Conservation (phyloP, 2,329 filamentous ascomycete genomes). For the Ophiocordyceps polyrhachis-furcata region DNA sequence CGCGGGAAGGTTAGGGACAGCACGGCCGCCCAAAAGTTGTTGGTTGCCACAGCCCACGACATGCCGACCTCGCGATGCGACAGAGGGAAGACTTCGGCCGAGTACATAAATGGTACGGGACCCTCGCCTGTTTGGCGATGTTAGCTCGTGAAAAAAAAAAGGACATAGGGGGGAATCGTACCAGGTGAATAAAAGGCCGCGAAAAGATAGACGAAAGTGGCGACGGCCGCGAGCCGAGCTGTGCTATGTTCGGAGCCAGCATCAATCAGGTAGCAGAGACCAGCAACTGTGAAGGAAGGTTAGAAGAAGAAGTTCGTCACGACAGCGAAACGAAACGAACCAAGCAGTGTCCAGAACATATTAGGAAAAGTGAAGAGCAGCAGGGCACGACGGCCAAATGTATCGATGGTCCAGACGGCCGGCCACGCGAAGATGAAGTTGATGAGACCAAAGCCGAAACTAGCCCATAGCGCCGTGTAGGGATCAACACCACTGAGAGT, state of each 20-base stretch:
- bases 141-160: not conserved
- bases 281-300: conserved; percentile 5
- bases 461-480: conserved; percentile 13
- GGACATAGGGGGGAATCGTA: not conserved
- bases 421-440: conserved; percentile 11
- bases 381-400: conserved; percentile 7
- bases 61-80: conserved; percentile 20
- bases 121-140: conserved; percentile 10
- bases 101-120: conserved; percentile 19
- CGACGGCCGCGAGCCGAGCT: conserved; percentile 12
- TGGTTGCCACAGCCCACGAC: conserved; percentile 19
- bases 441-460: conserved; percentile 13
- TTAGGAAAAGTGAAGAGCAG: conserved; percentile 15
- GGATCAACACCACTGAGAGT: conserved; percentile 17
- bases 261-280: conserved; percentile 10
- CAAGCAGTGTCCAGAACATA: conserved; percentile 12
- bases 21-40: conserved; percentile 10
- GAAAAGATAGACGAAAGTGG: conserved; percentile 18
- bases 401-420: conserved; percentile 14
- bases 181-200: conserved; percentile 15
- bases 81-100: conserved; percentile 18
- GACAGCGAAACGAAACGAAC: not conserved
- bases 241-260: conserved; percentile 4
- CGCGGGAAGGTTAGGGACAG: conserved; percentile 13
- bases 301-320: not conserved